Percentiles rank a stretch among this genome's conserved stretches.
These are phyloP conservation scores for Solanum chiquidenum DNA, from an alignment of 257 asterid genomes.

Conservation along the genomic window DNA sequence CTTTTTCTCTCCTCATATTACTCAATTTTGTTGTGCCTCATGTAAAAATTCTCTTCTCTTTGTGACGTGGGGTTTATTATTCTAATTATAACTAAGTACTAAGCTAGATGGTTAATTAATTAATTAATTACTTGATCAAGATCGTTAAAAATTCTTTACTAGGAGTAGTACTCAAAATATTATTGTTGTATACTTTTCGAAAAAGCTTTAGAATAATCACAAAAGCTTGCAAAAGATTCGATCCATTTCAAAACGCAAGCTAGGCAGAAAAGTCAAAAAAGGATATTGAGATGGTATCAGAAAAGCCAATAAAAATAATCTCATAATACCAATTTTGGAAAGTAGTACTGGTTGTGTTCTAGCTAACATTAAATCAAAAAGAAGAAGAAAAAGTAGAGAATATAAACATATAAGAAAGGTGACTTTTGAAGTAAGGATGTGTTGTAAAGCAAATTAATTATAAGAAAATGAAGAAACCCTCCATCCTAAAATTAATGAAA, in stretches of 20 bases:
- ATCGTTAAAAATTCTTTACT: background rate
- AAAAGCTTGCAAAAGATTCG: background rate
- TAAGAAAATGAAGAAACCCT: background rate
- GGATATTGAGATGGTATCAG: background rate
- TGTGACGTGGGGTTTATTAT: background rate
- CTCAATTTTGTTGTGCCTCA: background rate
- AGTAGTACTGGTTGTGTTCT: background rate
- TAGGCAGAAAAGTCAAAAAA: background rate
- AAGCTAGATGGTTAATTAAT: background rate
- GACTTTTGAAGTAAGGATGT: constrained; percentile 27
- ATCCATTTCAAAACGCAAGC: background rate
- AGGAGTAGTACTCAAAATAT: background rate
- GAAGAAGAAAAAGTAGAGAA: background rate
- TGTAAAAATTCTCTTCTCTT: background rate
- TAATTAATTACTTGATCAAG: background rate
- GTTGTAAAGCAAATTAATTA: constrained; percentile 16
- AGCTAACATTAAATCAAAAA: background rate
- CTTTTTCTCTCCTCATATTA: background rate
- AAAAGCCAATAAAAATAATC: background rate
- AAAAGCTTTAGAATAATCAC: background rate
- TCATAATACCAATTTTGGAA: background rate
- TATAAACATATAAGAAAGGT: too few species aligned
- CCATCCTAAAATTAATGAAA: background rate
- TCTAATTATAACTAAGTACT: background rate
- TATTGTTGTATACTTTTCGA: background rate